Percentiles rank a stretch among this genome's conserved stretches.
These are phyloP conservation scores for Talaromyces sp. DNA, from an alignment of 2,329 filamentous ascomycete species.

Conservation along the genomic window DNA sequence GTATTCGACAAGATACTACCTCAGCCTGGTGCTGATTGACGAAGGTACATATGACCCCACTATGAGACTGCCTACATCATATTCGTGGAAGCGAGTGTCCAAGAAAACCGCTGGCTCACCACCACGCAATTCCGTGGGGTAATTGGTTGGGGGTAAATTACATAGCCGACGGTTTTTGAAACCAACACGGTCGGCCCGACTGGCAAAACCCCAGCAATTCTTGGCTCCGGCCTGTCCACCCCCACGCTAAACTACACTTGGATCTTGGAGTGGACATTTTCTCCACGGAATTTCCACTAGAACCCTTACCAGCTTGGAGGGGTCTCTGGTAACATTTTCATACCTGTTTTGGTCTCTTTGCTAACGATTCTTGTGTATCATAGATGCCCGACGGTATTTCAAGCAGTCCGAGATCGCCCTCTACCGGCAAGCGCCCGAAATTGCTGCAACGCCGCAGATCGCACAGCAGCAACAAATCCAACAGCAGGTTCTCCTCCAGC, in stretches of 20 bases:
- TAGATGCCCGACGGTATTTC: constrained; percentile 95
- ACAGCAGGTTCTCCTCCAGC: constrained; percentile 39
- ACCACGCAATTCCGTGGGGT: constrained; percentile 5
- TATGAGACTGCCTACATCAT: background rate
- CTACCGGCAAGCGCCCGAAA: constrained; percentile 71
- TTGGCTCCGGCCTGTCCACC: constrained; percentile 23
- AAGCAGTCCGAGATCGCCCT: constrained; percentile 99
- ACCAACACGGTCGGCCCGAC: constrained; percentile 26
- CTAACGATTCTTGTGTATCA: constrained; percentile 16
- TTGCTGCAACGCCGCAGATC: constrained; percentile 44
- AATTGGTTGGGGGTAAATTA: constrained; percentile 10
- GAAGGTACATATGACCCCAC: constrained; percentile 64
- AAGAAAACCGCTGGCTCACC: constrained; percentile 7
- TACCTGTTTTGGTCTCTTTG: background rate
- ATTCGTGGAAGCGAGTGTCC: background rate
- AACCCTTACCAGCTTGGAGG: background rate
- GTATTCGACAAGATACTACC: constrained; percentile 96
- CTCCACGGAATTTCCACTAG: constrained; percentile 15
- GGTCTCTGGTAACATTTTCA: background rate
- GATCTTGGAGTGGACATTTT: constrained; percentile 25
- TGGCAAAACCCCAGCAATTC: constrained; percentile 17
- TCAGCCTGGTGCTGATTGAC: constrained; percentile 92
- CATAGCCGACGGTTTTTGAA: constrained; percentile 43
- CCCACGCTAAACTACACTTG: constrained; percentile 35
- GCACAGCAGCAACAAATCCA: constrained; percentile 45